Evolutionary conservation across 2,329 filamentous ascomycete genomes (phyloP), one percentile per base, ranked within the genome.

Genomic region (Lecanicillium sp.): DNA sequence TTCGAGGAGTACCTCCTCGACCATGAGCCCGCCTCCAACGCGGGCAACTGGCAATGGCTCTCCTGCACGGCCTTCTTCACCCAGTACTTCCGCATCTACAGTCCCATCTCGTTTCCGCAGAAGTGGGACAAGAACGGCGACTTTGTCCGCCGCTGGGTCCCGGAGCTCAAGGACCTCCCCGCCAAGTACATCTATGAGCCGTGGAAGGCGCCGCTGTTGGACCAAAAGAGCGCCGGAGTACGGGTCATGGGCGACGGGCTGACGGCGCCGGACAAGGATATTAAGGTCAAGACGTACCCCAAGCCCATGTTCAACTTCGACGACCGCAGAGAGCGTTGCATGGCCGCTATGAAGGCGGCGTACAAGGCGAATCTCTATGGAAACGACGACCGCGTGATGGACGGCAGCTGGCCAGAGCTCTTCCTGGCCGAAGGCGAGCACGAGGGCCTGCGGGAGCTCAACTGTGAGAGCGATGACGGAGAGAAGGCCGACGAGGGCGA

Each of bases 31-130:
- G 81, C 84, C 2, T 87, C 83, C 60, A 89, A 89, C 57, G 75
- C 75, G 1, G 85, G 85, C 0, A 89, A 89, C 59, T 89, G 85
- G 85, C 84, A 87, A 60, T 89, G 86, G 86, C 65, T 90, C 7
- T 78, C 74, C 49, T 90, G 86, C 60, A 82, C 83, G 0, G 86
- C 86, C 0, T 90, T 90, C 63, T 90, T 81, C 66, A 66, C 77
- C 0, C 83, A 87, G 59, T 89, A 83, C 66, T 87, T 77, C 58
- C 75, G 85, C 2, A 82, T 80, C 56, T 89, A 88, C 59, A 78
- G 72, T 41, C 86, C 86, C 0, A 63, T 90, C 14, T 76, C 82
- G 0, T 90, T 90, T 58, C 80, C 81, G 1, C 79, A 83, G 64
- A 88, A 87, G 60, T 88, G 84, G 82, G 86, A 90, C 60, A 79